These are phyloP conservation scores for Claviceps spartinae DNA, from an alignment of 2,329 filamentous ascomycete genomes.

Conservation along the genomic window DNA sequence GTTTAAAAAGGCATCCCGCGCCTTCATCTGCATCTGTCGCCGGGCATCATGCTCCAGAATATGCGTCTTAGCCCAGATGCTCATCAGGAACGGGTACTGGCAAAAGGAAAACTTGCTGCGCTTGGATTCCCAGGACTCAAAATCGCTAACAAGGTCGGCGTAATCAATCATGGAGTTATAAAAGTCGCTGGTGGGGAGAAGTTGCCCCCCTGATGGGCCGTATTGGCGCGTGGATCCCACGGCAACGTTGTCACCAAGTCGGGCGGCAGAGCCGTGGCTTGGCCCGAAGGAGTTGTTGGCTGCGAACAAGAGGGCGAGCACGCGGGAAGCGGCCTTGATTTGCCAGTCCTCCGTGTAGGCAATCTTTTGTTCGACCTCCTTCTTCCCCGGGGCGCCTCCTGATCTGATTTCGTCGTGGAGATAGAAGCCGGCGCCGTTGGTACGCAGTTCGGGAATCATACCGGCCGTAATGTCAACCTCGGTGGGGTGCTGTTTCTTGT, in stretches of 20 bases:
- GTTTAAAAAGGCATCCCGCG: constrained; percentile 80
- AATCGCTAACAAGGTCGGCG: constrained; percentile 72
- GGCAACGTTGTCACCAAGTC: constrained; percentile 7
- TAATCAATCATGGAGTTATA: constrained; percentile 81
- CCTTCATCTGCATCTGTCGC: constrained; percentile 79
- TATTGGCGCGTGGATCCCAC: constrained; percentile 11
- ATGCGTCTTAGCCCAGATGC: constrained; percentile 82
- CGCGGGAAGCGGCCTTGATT: constrained; percentile 63
- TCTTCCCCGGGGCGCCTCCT: constrained; percentile 34
- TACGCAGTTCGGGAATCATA: constrained; percentile 60
- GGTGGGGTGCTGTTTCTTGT: constrained; percentile 44
- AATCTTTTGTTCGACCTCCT: constrained; percentile 40
- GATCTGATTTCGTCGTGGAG: constrained; percentile 64
- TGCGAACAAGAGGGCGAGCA: constrained; percentile 68
- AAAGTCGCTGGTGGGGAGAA: constrained; percentile 70
- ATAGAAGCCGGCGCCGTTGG: constrained; percentile 41
- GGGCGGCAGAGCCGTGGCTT: constrained; percentile 19
- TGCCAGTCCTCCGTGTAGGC: constrained; percentile 82
- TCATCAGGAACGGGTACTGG: constrained; percentile 83
- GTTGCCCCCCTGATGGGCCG: constrained; percentile 38
- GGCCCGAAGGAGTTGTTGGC: constrained; percentile 52
- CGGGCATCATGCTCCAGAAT: constrained; percentile 80
- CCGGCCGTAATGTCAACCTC: constrained; percentile 49
- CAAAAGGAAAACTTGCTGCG: constrained; percentile 72
- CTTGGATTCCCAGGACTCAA: constrained; percentile 73